These are phyloP conservation scores for Capniomyces stellatus DNA, from an alignment of 371 early-diverging fungal genomes.

Conservation along the genomic window DNA sequence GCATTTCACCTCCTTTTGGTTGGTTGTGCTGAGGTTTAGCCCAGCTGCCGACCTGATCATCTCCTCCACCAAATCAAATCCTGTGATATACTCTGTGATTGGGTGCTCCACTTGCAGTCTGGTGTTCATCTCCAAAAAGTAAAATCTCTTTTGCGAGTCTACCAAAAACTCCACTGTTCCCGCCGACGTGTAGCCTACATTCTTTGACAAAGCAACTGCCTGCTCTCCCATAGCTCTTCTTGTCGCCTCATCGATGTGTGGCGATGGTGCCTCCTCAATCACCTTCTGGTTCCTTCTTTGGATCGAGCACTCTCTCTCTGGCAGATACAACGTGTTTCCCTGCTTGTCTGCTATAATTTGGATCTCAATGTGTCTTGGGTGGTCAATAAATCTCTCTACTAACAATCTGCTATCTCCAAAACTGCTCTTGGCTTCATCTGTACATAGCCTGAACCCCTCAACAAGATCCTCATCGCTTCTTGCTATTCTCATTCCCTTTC, in stretches of 20 bases:
- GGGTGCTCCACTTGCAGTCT: constrained; percentile 94
- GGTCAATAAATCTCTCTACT: constrained; percentile 74
- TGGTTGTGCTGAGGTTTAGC: constrained; percentile 44
- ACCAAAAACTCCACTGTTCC: constrained; percentile 97
- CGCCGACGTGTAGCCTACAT: constrained; percentile 81
- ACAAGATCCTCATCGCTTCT: constrained; percentile 19
- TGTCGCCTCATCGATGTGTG: constrained; percentile 49
- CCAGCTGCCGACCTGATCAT: constrained; percentile 80
- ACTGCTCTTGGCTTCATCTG: constrained; percentile 75
- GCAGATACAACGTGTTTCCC: constrained; percentile 78
- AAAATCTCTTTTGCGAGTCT: constrained; percentile 74
- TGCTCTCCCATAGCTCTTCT: constrained; percentile 63
- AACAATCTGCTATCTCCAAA: constrained; percentile 83
- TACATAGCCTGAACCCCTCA: constrained; percentile 68
- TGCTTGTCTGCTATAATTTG: constrained; percentile 87
- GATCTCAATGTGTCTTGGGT: constrained; percentile 88
- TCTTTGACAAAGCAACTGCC: constrained; percentile 84
- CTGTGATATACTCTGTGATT: constrained; percentile 89
- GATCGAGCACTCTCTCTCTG: constrained; percentile 94
- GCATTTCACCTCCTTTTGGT: constrained; percentile 47
- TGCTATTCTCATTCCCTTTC: constrained; percentile 91
- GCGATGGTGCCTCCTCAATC: constrained; percentile 84
- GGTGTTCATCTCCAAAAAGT: constrained; percentile 97
- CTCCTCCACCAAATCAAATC: constrained; percentile 85
- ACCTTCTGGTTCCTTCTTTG: constrained; percentile 97